These are phyloP conservation scores for Pistacia integerrima DNA, from an alignment of 345 rosid genomes.

Conservation along the genomic window DNA sequence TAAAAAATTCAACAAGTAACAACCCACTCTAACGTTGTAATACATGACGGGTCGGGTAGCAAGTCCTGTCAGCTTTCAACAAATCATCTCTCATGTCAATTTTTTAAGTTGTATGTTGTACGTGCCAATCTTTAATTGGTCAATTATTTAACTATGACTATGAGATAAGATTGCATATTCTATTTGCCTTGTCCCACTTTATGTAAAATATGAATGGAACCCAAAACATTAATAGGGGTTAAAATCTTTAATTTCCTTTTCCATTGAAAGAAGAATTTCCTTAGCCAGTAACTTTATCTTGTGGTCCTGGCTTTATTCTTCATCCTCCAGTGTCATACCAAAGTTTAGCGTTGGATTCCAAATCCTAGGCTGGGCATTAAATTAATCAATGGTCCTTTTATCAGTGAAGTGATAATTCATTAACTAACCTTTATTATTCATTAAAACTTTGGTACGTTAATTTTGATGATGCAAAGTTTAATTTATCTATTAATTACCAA, in stretches of 20 bases:
- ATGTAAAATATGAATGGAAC: no score
- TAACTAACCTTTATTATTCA: no score
- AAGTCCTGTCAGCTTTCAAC: slow-evolving; percentile 13
- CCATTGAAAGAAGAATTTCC: not conserved
- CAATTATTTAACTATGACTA: not conserved
- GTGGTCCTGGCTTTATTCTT: not conserved
- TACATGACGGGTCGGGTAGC: not conserved
- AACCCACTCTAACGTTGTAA: not conserved
- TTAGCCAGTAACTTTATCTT: not conserved
- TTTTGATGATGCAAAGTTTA: no score
- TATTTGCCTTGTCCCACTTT: no score
- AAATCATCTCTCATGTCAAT: not conserved
- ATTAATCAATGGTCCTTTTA: no score
- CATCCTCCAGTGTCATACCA: not conserved
- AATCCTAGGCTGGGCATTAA: slow-evolving; percentile 1
- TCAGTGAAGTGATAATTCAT: no score
- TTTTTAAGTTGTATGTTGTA: not conserved
- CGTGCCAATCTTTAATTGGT: not conserved
- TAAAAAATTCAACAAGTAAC: not conserved
- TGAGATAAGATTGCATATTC: no score
- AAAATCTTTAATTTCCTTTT: not conserved
- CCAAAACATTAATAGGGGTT: not conserved
- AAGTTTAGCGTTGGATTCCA: slow-evolving; percentile 12
- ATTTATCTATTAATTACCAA: no score
- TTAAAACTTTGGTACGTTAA: no score